These are phyloP conservation scores for Yarrowia divulgata DNA, from an alignment of 805 yeast genomes.

Conservation along the genomic window DNA sequence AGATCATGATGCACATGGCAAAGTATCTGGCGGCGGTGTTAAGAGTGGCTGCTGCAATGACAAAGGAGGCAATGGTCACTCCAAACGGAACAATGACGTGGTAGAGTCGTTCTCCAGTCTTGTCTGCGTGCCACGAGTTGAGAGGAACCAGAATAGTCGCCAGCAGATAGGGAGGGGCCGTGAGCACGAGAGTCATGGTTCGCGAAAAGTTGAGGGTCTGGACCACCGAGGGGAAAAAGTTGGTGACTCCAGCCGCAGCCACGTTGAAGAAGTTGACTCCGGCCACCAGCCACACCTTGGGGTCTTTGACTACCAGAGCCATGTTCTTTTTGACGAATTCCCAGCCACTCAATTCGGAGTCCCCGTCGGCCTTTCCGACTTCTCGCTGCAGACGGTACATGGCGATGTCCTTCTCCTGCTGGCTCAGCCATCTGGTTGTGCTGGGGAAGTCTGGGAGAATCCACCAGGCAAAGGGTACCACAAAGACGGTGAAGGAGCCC, in stretches of 20 bases:
- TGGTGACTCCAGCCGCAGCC: conserved; percentile 67
- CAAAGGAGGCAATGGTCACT: conserved; percentile 50
- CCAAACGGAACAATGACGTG: conserved; percentile 57
- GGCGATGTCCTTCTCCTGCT: conserved; percentile 43
- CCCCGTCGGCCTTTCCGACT: conserved; percentile 33
- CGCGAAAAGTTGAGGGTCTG: conserved; percentile 60
- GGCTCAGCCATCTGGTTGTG: conserved; percentile 49
- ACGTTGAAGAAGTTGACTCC: conserved; percentile 53
- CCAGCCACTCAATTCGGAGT: background rate
- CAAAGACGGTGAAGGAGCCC: conserved; percentile 54
- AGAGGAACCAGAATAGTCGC: conserved; percentile 60
- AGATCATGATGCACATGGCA: conserved; percentile 64
- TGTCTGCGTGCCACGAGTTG: conserved; percentile 64
- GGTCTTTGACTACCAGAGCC: conserved; percentile 43
- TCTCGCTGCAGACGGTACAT: conserved; percentile 43
- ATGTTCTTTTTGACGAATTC: conserved; percentile 23
- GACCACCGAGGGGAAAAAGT: conserved; percentile 69
- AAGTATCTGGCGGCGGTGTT: conserved; percentile 65
- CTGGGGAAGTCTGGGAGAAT: conserved; percentile 62
- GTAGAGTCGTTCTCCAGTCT: conserved; percentile 62
- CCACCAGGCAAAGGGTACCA: conserved; percentile 52
- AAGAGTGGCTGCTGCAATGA: conserved; percentile 51
- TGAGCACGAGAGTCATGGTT: conserved; percentile 60
- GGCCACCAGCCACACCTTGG: conserved; percentile 43
- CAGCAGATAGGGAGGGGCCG: conserved; percentile 65